A percentile compares a stretch with the other conserved stretches of the same genome.
Conservation (phyloP, 441 rosid species). For the Pelargonium myrrhifolium region DNA sequence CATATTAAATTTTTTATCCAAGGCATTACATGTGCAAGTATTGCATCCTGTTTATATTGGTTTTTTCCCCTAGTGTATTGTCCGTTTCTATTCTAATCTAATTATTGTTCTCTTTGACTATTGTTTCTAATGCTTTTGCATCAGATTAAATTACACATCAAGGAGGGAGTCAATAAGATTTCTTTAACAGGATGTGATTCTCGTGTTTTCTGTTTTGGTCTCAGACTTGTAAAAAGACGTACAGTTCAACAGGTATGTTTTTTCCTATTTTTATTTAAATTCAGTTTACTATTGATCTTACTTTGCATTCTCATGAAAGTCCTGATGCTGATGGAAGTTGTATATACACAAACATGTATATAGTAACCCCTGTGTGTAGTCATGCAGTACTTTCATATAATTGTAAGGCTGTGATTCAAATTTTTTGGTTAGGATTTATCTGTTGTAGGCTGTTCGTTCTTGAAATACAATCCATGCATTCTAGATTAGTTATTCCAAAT, state of each 20-base stretch:
- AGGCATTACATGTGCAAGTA: background rate
- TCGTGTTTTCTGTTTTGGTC: conserved; percentile 21
- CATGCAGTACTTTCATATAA: background rate
- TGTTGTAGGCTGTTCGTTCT: background rate
- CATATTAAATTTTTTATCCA: background rate
- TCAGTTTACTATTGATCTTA: background rate
- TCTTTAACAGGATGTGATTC: conserved; percentile 14
- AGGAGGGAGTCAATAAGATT: conserved; percentile 20
- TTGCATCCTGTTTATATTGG: conserved; percentile 3
- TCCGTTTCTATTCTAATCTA: background rate
- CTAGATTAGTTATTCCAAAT: no score
- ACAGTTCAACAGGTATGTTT: conserved; percentile 16
- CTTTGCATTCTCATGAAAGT: background rate
- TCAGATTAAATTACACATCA: conserved; percentile 12
- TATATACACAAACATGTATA: background rate
- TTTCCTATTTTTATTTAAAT: background rate
- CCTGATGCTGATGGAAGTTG: background rate
- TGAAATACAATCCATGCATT: background rate
- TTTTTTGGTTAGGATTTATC: background rate
- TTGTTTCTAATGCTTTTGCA: background rate
- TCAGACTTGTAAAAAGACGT: conserved; percentile 17
- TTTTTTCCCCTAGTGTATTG: background rate
- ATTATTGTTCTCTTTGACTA: background rate
- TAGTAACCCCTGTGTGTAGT: background rate
- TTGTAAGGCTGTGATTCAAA: background rate